phyloP scores from a whole-genome alignment of 2,329 filamentous ascomycete genomes.

The Tolypocladium endophyticum region DNA sequence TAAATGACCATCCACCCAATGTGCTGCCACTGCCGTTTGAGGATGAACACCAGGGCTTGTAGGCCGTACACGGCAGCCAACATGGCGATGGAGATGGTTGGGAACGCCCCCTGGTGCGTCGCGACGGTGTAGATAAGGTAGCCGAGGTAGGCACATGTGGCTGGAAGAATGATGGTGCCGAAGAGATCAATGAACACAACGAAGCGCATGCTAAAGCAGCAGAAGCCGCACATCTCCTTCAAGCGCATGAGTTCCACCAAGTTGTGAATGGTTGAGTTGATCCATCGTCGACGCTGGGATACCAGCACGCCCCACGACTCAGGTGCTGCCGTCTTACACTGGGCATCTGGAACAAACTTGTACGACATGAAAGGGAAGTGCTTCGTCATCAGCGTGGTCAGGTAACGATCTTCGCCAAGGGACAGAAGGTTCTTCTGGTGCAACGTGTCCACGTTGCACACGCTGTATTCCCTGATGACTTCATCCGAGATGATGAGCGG shows the following conservation, averaged over 20 bases:
- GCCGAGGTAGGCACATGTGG: slow-evolving; percentile 74
- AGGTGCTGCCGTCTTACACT: slow-evolving; percentile 85
- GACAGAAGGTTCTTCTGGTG: slow-evolving; percentile 95
- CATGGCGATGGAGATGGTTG: slow-evolving; percentile 79
- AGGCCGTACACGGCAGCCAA: slow-evolving; percentile 88
- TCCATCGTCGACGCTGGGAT: slow-evolving; percentile 98
- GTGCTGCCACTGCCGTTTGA: slow-evolving; percentile 97
- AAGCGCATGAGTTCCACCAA: slow-evolving; percentile 81
- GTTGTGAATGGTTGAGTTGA: slow-evolving; percentile 98
- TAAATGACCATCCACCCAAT: slow-evolving; percentile 99
- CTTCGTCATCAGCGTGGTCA: slow-evolving; percentile 97
- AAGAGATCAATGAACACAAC: slow-evolving; percentile 90
- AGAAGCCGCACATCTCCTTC: slow-evolving; percentile 95
- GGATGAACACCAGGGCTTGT: slow-evolving; percentile 89
- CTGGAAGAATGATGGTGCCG: slow-evolving; percentile 84
- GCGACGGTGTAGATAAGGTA: slow-evolving; percentile 79
- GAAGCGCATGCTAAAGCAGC: slow-evolving; percentile 96
- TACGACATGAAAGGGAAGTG: slow-evolving; percentile 92
- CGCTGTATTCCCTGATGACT: slow-evolving; percentile 78
- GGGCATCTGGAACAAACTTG: slow-evolving; percentile 91
- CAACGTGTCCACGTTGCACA: slow-evolving; percentile 83
- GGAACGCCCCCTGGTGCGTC: slow-evolving; percentile 62
- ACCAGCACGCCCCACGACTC: slow-evolving; percentile 89
- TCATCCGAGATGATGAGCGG: slow-evolving; percentile 88
- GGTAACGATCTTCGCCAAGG: slow-evolving; percentile 90